phyloP scores from a whole-genome alignment of 495 filamentous ascomycete genomes.

The Thermothielavioides terrestris region DNA sequence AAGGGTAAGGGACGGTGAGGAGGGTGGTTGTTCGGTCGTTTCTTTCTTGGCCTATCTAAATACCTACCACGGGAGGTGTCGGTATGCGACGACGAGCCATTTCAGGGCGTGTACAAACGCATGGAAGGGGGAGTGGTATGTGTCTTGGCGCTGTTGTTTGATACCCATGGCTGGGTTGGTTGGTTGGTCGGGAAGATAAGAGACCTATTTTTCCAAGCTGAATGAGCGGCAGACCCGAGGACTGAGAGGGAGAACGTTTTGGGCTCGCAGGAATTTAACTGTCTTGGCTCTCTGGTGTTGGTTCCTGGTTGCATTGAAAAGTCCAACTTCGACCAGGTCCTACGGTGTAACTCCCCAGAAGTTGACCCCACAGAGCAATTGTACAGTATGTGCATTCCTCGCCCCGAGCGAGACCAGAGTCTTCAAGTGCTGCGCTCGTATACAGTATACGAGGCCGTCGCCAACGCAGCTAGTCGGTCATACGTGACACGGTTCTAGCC shows the following conservation, averaged over 20 bases:
- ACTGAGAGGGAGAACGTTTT: not conserved
- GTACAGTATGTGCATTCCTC: no score
- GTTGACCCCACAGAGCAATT: no score
- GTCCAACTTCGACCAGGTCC: no score
- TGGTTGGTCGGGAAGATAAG: not conserved
- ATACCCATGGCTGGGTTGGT: not conserved
- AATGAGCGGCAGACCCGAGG: not conserved
- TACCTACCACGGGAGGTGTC: no score
- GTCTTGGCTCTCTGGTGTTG: not conserved
- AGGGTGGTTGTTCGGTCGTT: conserved; percentile 3
- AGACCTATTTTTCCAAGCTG: not conserved
- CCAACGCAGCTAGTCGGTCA: not conserved
- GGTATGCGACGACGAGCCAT: no score
- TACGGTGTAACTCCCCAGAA: no score
- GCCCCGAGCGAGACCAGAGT: no score
- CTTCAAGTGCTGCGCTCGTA: not conserved
- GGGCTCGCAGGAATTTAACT: not conserved
- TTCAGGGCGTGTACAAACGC: not conserved
- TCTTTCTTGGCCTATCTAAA: no score
- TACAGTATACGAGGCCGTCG: not conserved
- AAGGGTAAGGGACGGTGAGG: conserved; percentile 7
- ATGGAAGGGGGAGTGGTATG: not conserved
- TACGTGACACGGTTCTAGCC: not conserved
- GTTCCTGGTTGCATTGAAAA: not conserved
- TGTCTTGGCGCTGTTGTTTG: no score